Evolutionary conservation across 2,329 filamentous ascomycete species (phyloP), one percentile per base, ranked within the genome.

Genomic region (Aspergillus quadrilineatus): DNA sequence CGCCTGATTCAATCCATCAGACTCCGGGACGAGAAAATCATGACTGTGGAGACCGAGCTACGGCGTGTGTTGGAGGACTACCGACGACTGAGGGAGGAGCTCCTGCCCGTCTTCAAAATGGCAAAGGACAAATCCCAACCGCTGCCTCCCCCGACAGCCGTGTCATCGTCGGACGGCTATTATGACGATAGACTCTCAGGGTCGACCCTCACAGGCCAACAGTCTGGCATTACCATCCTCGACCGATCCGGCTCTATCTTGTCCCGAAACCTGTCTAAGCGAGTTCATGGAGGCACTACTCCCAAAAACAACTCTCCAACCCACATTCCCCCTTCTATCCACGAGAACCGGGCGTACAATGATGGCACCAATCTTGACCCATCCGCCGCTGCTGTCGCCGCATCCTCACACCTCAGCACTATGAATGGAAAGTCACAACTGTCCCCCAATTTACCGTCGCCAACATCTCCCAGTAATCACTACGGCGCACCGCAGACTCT

Each of bases 51-150:
- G 73, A 83, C 87, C 57, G 92, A 97, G 69, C 76, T 97, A 69
- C 86, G 89, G 60, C 86, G 89, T 59, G 83, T 97, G 67, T 88
- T 88, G 10, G 91, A 97, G 41, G 92, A 97, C 70, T 96, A 96
- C 71, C 84, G 89, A 65, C 88, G 90, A 63, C 77, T 99, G 61
- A 84, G 94, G 55, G 93, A 97, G 73, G 94, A 99, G 69, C 85
- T 97, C 69, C 81, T 97, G 32, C 93, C 94, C 3, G 88, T 96
- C 17, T 85, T 97, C 67, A 90, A 92, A 60, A 86, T 96, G 68
- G 89, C 88, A 67, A 97, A 97, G 77, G 92, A 97, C 71, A 89
- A 89, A 65, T 89, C 92, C 62, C 90, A 96, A 69, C 93, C 93
- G 36, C 80, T 97, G 22, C 92, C 92, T 34, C 78, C 79, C 49